Evolutionary conservation across 305 asterid species (phyloP), one percentile per base, ranked within the genome.

Genomic region (Solanum aculeatissimum): DNA sequence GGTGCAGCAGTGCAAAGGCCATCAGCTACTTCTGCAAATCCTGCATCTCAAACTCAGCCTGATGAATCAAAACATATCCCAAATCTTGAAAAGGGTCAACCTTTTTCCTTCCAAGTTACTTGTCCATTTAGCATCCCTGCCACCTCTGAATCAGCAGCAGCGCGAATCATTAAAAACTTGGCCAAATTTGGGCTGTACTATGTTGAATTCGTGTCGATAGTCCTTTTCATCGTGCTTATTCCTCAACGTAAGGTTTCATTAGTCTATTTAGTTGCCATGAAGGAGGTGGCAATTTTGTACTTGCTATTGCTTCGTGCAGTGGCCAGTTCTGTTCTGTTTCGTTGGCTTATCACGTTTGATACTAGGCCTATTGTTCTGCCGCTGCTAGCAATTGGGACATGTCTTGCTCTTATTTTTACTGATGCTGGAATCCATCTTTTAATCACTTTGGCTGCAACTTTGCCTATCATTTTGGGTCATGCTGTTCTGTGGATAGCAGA

Each of bases 121-220:
- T 89, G 84, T 60, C 96, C 95, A 80, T 90, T 95, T 65, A 85
- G 85, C 85, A 83, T 94, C 84, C 98, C 97, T 25, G 25, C 91
- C 40, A 85, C 91, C 60, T 88, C 89, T 10, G 94, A 91, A 88
- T 87, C 90, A 21, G 94, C 93, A 9, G 94, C 91, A 13, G 74
- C 72, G 15, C 88, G 98, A 80, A 87, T 93, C 9, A 80, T 89
- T 7, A 86, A 60, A 54, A 94, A 95, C 91, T 63, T 92, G 1
- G 74, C 42, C 25, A 80, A 40, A 13, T 92, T 93, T 66, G 45
- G 86, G 3, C 65, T 90, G 47, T 91, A 89, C 87, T 93, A 94
- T 42, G 85, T 85, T 1, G 85, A 83, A 8, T 92, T 95, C 18
- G 62, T 93, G 25, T 94, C 91, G 90, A 87, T 94, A 1, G 92